A percentile compares a stretch with the other conserved stretches of the same genome.
Evolutionary conservation across 306 rosid species (phyloP).

Genomic region (Fagus sylvatica): DNA sequence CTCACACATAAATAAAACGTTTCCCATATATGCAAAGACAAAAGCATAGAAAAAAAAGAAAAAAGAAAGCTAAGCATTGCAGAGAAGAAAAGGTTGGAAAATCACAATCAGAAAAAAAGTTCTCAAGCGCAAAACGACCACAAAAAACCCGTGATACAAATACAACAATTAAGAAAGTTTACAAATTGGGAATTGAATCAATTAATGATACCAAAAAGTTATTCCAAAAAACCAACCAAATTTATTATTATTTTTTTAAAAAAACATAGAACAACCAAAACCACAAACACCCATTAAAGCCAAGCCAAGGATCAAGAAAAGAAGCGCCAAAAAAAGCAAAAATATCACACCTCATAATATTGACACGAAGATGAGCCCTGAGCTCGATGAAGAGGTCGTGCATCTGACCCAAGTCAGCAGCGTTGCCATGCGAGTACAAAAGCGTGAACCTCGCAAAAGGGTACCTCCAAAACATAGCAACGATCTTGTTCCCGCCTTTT

Average conservation of each 20-base stretch:
- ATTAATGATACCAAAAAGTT: not conserved
- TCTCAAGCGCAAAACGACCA: not conserved
- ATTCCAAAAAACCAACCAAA: not conserved
- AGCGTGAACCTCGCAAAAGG: slow-evolving; percentile 84
- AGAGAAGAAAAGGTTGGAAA: not conserved
- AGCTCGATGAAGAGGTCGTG: slow-evolving; percentile 88
- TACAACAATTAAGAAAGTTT: not conserved
- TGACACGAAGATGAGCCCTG: slow-evolving; percentile 95
- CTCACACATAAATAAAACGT: not conserved
- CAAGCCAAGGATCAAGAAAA: not conserved
- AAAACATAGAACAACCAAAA: not conserved
- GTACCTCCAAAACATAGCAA: slow-evolving; percentile 87
- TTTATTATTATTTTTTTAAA: not conserved
- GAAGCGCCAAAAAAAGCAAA: not conserved
- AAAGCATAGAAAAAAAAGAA: not conserved
- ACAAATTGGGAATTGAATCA: slow-evolving; percentile 1
- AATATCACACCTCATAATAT: slow-evolving; percentile 70
- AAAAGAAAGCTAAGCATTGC: not conserved
- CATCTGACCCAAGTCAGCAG: slow-evolving; percentile 99
- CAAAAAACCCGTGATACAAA: not conserved
- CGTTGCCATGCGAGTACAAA: slow-evolving; percentile 95
- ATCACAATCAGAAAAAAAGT: not conserved
- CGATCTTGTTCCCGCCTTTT: slow-evolving; percentile 70
- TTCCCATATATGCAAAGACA: not conserved
- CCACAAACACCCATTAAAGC: not conserved